These are phyloP conservation scores for Phaeophleospora eucalypticola DNA, from an alignment of 2,329 filamentous ascomycete species.

Conservation along the genomic window DNA sequence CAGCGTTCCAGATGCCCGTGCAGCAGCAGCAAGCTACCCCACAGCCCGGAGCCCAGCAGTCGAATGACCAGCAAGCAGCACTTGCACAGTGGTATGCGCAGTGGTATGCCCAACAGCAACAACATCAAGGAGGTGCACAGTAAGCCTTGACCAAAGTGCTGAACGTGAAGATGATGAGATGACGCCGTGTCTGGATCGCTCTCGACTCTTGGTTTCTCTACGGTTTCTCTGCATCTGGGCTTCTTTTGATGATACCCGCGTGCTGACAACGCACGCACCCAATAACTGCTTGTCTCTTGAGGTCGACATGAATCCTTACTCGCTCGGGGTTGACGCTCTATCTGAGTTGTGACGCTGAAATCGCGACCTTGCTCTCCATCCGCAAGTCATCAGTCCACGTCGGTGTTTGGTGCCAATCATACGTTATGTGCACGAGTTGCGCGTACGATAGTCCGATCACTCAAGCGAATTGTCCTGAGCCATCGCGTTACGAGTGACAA, in stretches of 20 bases:
- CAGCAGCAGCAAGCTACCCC: constrained; percentile 18
- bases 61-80: constrained; percentile 15
- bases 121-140: constrained; percentile 28
- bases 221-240: constrained; percentile 7
- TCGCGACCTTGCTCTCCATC: neutral
- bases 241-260: constrained; percentile 10
- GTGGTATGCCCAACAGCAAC: constrained; percentile 18
- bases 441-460: neutral
- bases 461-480: neutral
- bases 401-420: neutral
- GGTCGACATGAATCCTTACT: neutral
- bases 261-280: constrained; percentile 4
- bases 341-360: neutral
- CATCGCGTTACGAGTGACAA: neutral
- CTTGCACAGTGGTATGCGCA: constrained; percentile 21
- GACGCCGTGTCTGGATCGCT: constrained; percentile 14
- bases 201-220: constrained; percentile 6
- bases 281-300: constrained; percentile 4
- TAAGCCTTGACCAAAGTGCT: constrained; percentile 23
- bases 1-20: constrained; percentile 31
- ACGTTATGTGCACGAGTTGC: neutral
- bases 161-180: constrained; percentile 21
- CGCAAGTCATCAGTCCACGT: neutral
- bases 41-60: constrained; percentile 14
- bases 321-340: neutral